phyloP scores from a whole-genome alignment of 2,329 filamentous ascomycete species.

The Hymenoscyphus linearis region DNA sequence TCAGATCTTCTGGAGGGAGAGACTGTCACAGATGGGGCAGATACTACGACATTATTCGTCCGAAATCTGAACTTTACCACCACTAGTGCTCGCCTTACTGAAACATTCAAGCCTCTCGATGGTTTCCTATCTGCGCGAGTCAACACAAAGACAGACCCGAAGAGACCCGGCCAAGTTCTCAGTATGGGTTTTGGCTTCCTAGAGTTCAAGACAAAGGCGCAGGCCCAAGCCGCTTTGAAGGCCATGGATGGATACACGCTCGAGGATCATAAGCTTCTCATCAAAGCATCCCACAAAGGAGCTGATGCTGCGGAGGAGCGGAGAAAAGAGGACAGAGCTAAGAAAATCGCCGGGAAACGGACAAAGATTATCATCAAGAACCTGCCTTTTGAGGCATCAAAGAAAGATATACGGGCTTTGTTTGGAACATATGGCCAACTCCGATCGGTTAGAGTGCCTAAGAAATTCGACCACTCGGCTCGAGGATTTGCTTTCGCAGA shows the following conservation, averaged over 20 bases:
- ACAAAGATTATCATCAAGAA: conserved; percentile 99
- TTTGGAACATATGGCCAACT: conserved; percentile 90
- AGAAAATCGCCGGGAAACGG: conserved; percentile 68
- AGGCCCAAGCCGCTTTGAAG: conserved; percentile 73
- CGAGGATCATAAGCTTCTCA: conserved; percentile 79
- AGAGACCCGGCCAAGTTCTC: conserved; percentile 77
- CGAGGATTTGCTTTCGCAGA: conserved; percentile 97
- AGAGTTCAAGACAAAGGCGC: conserved; percentile 73
- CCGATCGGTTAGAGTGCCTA: conserved; percentile 85
- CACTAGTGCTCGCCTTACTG: conserved; percentile 67
- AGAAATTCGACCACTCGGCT: conserved; percentile 85
- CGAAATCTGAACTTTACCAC: conserved; percentile 93
- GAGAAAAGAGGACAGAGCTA: conserved; percentile 74
- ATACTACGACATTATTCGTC: conserved; percentile 82
- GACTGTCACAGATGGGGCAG: conserved; percentile 45
- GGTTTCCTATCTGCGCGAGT: conserved; percentile 87
- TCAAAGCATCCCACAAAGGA: conserved; percentile 83
- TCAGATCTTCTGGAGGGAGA: conserved; percentile 61
- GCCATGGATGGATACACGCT: conserved; percentile 86
- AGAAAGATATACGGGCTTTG: conserved; percentile 82
- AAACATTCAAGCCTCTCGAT: conserved; percentile 73
- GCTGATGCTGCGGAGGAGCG: conserved; percentile 84
- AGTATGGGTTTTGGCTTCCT: conserved; percentile 98
- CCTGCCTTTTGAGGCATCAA: conserved; percentile 88
- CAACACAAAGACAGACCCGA: conserved; percentile 91